Base-by-base conservation (phyloP, 2,329 filamentous ascomycete species). In the Diaporthe citriasiana region DNA sequence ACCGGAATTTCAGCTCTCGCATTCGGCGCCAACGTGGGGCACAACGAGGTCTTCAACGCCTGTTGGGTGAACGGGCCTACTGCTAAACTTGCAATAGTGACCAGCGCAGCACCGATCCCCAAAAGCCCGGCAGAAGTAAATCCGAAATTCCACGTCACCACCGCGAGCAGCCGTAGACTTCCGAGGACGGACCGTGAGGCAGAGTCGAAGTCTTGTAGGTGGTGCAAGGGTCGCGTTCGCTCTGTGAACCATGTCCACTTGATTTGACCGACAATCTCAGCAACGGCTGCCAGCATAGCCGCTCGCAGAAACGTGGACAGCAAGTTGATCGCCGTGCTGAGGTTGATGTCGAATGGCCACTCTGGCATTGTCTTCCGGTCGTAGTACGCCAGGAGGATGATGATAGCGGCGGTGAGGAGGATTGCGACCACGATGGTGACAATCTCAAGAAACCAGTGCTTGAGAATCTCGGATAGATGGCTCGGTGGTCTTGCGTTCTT, bases 211-310 rank as follows among this genome's bases (percentile, higher is more conserved):
- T 78, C 77, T 42, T 82, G 78, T 6, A 82, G 75, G 40, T 82
- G 77, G 56, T 76, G 76, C 9, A 82, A 73, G 0, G 80, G 78
- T 22, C 79, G 77, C 2, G 76, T 75, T 5, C 76, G 76, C 47
- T 79, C 74, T 19, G 79, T 74, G 65, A 82, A 82, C 80, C 81
- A 82, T 1, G 71, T 73, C 81, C 81, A 82, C 50, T 82, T 82
- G 63, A 78, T 74, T 72, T 82, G 81, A 40, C 79, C 78, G 63
- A 82, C 79, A 51, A 81, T 77, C 72, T 80, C 79, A 0, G 80
- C 78, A 12, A 80, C 76, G 13, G 77, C 77, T 42, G 79, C 77
- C 0, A 80, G 76, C 66, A 82, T 77, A 9, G 78, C 73, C n/a
- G 79, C 76, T 4, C 78, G 75, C 27, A 75, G 63, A 22, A 75